Percentiles rank a stretch among this genome's conserved stretches.
phyloP scores from a whole-genome alignment of 2,329 filamentous ascomycete species.

The Aspergillus aculeatinus region DNA sequence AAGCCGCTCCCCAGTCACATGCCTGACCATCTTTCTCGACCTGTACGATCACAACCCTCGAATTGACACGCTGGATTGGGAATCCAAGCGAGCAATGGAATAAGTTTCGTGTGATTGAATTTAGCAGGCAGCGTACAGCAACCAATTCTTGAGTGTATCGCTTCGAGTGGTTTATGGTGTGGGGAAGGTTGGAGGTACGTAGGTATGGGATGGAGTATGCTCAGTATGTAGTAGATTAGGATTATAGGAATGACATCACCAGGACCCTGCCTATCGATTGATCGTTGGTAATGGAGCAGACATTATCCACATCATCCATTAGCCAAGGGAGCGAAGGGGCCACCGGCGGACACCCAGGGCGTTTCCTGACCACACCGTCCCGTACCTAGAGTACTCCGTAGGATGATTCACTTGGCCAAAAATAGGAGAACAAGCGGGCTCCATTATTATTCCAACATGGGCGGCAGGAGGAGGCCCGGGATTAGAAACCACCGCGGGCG shows the following conservation, averaged over 20 bases:
- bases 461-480: slow-evolving; percentile 16
- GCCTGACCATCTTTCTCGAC: not conserved
- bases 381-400: not conserved
- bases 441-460: slow-evolving; percentile 1
- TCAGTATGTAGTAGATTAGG: too few relatives aligned
- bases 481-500: slow-evolving; percentile 1
- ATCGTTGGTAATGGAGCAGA: not conserved
- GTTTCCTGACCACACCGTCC: not conserved
- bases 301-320: slow-evolving; percentile 2
- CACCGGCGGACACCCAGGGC: slow-evolving; percentile 5
- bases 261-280: not conserved
- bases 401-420: not conserved
- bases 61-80: not conserved
- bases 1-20: not conserved
- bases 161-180: too few relatives aligned
- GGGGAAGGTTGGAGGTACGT: too few relatives aligned
- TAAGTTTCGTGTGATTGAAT: not conserved
- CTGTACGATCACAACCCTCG: not conserved
- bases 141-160: not conserved
- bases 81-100: not conserved
- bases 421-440: slow-evolving; percentile 3
- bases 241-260: not conserved
- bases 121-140: not conserved
- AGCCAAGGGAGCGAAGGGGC: not conserved
- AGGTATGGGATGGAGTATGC: too few relatives aligned